These are phyloP conservation scores for Mycosphaerella sp. DNA, from an alignment of 2,329 filamentous ascomycete genomes.

Conservation along the genomic window DNA sequence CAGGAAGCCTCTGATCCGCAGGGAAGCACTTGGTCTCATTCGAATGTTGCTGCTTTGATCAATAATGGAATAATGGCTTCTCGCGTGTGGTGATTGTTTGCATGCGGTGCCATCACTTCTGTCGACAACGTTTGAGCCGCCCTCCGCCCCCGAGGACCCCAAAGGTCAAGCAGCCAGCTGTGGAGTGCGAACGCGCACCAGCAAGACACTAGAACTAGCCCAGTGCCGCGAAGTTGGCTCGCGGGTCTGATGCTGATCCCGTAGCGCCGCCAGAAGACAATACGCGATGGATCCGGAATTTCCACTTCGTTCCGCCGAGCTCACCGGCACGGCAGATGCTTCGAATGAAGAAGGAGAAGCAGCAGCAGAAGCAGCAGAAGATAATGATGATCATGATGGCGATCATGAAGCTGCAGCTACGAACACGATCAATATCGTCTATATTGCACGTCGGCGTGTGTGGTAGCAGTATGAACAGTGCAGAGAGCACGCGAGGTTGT, in stretches of 20 bases:
- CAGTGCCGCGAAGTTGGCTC: constrained; percentile 12
- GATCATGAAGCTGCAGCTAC: neutral
- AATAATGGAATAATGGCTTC: no score
- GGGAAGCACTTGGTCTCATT: neutral
- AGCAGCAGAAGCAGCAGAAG: no score
- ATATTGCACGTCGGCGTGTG: constrained; percentile 6
- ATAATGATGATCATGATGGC: no score
- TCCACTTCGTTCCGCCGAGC: constrained; percentile 1
- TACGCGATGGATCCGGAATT: constrained; percentile 5
- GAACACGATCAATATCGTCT: constrained; percentile 4
- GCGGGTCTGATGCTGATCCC: constrained; percentile 14
- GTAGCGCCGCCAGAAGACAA: constrained; percentile 6
- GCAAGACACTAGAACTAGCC: constrained; percentile 2
- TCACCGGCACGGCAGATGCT: constrained; percentile 1
- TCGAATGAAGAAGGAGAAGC: no score
- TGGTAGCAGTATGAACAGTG: constrained; percentile 10
- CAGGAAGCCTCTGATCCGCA: constrained; percentile 3
- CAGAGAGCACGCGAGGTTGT: constrained; percentile 14
- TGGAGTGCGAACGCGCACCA: neutral
- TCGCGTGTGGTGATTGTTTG: constrained; percentile 3
- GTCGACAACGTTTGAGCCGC: constrained; percentile 2
- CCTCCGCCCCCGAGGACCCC: neutral
- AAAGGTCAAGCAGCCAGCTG: neutral
- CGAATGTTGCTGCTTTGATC: neutral
- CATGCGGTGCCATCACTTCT: constrained; percentile 9